Percentiles rank a stretch among this genome's conserved stretches.
Evolutionary conservation across 495 filamentous ascomycete genomes (phyloP).

Genomic region (Bacidia gigantensis): DNA sequence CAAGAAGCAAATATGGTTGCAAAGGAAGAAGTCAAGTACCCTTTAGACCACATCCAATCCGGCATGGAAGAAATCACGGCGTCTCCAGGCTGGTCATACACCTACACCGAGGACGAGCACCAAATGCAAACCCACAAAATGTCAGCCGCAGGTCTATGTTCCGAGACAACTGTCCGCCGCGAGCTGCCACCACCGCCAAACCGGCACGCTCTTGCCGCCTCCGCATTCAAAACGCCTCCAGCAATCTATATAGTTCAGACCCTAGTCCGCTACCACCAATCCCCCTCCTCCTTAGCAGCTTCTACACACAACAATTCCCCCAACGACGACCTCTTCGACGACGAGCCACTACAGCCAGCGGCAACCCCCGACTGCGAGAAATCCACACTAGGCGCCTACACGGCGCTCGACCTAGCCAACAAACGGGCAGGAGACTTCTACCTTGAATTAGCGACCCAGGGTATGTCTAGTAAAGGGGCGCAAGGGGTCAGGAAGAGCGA

Average conservation of each 20-base stretch:
- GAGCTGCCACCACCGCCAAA: neutral
- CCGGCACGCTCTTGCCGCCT: neutral
- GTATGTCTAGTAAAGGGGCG: neutral
- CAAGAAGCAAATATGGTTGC: neutral
- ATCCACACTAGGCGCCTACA: neutral
- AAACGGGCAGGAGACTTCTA: constrained; percentile 2
- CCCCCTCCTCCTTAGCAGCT: too few species aligned
- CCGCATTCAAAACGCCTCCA: constrained; percentile 2
- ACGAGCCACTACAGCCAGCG: neutral
- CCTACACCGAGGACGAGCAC: constrained; percentile 1
- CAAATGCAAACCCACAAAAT: constrained; percentile 6
- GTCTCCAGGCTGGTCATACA: neutral
- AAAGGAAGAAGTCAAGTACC: neutral
- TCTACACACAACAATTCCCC: neutral
- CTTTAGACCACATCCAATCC: neutral
- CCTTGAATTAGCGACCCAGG: neutral
- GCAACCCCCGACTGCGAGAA: neutral
- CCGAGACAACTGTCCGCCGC: neutral
- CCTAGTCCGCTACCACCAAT: neutral
- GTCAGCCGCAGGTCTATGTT: neutral
- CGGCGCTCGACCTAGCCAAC: neutral
- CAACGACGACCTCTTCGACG: neutral
- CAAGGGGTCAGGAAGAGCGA: neutral
- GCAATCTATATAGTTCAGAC: constrained; percentile 1
- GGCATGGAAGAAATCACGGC: neutral